These are phyloP conservation scores for Ambrosia hybrid DNA, from an alignment of 140 eudicot species.

Conservation along the genomic window DNA sequence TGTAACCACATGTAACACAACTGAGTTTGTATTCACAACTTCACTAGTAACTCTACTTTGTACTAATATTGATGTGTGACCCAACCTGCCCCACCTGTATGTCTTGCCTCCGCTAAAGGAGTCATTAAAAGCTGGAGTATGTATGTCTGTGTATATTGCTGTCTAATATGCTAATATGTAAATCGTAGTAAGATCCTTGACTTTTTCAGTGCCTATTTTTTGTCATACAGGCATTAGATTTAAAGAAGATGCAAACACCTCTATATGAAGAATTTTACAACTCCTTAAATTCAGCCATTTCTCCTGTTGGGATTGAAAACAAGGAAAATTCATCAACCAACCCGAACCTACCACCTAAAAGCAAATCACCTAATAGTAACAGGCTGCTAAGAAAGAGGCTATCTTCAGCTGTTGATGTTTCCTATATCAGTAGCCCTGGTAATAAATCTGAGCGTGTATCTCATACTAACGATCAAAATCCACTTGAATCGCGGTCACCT, in stretches of 20 bases:
- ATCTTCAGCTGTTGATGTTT: constrained; percentile 68
- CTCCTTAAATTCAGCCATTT: constrained; percentile 58
- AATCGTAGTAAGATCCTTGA: background rate
- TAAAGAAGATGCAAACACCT: constrained; percentile 93
- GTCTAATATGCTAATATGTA: too few relatives aligned
- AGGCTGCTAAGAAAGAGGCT: constrained; percentile 58
- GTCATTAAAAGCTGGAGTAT: too few relatives aligned
- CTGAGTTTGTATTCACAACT: too few relatives aligned
- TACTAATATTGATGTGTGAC: too few relatives aligned
- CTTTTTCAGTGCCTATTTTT: background rate
- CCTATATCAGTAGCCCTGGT: constrained; percentile 55
- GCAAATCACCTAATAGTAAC: constrained; percentile 64
- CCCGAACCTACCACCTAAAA: constrained; percentile 74
- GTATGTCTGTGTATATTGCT: too few relatives aligned
- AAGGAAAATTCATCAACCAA: constrained; percentile 64
- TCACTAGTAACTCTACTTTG: too few relatives aligned
- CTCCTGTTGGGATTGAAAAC: constrained; percentile 48
- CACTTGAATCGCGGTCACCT: constrained; percentile 48
- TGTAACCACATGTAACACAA: too few relatives aligned
- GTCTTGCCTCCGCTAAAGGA: too few relatives aligned
- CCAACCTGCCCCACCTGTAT: too few relatives aligned
- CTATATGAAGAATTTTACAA: constrained; percentile 84
- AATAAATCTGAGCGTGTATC: constrained; percentile 47
- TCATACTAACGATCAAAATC: constrained; percentile 44
- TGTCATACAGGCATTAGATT: constrained; percentile 68